Evolutionary conservation across 345 rosid genomes (phyloP).

Genomic region (Anastatica hierochuntica): DNA sequence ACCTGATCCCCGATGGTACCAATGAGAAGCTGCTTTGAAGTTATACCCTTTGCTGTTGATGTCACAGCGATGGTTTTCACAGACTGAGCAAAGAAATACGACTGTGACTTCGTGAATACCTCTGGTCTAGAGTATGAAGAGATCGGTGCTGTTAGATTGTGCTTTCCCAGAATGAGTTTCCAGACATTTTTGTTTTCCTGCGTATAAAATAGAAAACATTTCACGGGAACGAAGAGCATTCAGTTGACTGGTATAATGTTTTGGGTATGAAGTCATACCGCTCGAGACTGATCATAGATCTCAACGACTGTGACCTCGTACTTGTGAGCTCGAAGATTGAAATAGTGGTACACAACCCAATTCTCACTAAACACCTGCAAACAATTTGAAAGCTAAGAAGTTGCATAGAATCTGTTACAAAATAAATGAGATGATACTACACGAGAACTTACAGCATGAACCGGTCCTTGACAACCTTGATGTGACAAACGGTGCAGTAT

Average conservation of each 20-base stretch:
- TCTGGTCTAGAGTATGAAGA: constrained; percentile 86
- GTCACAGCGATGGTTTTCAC: constrained; percentile 83
- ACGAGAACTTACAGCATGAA: constrained; percentile 61
- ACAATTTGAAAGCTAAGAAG: constrained; percentile 18
- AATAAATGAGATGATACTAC: constrained; percentile 5
- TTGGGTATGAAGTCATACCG: constrained; percentile 43
- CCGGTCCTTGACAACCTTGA: constrained; percentile 94
- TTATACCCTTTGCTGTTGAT: constrained; percentile 91
- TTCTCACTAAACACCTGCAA: constrained; percentile 93
- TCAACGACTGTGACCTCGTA: constrained; percentile 92
- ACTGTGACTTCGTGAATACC: constrained; percentile 80
- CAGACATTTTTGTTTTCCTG: constrained; percentile 96
- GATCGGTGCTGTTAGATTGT: constrained; percentile 76
- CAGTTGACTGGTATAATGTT: background rate
- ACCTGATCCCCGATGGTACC: constrained; percentile 70
- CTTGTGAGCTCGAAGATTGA: constrained; percentile 95
- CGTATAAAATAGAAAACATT: constrained; percentile 11
- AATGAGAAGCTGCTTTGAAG: constrained; percentile 95
- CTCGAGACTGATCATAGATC: constrained; percentile 94
- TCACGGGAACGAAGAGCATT: background rate
- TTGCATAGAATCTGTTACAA: constrained; percentile 1
- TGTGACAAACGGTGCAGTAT: constrained; percentile 86
- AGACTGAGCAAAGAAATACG: constrained; percentile 87
- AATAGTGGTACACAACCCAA: constrained; percentile 98
- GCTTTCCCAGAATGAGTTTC: constrained; percentile 94